phyloP scores from a whole-genome alignment of 2,329 filamentous ascomycete species.

The Pestalotiopsis sp. region DNA sequence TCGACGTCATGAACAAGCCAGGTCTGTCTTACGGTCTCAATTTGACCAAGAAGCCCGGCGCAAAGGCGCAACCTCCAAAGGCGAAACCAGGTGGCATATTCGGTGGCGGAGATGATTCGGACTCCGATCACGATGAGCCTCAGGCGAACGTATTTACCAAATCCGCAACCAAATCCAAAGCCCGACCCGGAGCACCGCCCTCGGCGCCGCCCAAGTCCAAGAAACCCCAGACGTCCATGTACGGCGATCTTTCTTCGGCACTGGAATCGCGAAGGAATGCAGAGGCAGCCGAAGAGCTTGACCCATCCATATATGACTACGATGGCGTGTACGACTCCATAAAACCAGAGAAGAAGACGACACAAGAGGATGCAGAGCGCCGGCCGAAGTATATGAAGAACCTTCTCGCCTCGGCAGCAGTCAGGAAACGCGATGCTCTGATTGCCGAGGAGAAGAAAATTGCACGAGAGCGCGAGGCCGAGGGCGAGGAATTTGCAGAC shows the following conservation, averaged over 20 bases:
- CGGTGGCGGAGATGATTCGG: constrained; percentile 49
- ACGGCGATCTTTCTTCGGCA: constrained; percentile 68
- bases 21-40: constrained; percentile 60
- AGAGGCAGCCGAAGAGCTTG: constrained; percentile 66
- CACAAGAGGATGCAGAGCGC: constrained; percentile 55
- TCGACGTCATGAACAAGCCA: constrained; percentile 29
- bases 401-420: constrained; percentile 72
- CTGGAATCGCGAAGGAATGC: constrained; percentile 65
- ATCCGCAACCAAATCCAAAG: constrained; percentile 22
- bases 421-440: constrained; percentile 76
- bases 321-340: constrained; percentile 80
- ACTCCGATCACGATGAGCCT: constrained; percentile 4
- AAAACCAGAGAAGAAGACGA: constrained; percentile 62
- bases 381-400: constrained; percentile 80
- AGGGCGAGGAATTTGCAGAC: constrained; percentile 79
- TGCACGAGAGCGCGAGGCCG: constrained; percentile 74
- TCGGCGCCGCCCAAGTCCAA: constrained; percentile 49
- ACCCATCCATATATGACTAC: constrained; percentile 83
- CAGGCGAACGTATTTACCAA: neutral
- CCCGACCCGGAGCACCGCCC: constrained; percentile 54
- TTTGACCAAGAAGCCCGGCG: constrained; percentile 56
- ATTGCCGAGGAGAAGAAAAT: constrained; percentile 82
- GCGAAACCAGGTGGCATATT: constrained; percentile 53
- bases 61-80: constrained; percentile 51
- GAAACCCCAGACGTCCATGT: constrained; percentile 45